Percentiles rank a stretch among this genome's conserved stretches.
phyloP scores from a whole-genome alignment of 148 eudicot genomes.

The Rhododendron henanense region DNA sequence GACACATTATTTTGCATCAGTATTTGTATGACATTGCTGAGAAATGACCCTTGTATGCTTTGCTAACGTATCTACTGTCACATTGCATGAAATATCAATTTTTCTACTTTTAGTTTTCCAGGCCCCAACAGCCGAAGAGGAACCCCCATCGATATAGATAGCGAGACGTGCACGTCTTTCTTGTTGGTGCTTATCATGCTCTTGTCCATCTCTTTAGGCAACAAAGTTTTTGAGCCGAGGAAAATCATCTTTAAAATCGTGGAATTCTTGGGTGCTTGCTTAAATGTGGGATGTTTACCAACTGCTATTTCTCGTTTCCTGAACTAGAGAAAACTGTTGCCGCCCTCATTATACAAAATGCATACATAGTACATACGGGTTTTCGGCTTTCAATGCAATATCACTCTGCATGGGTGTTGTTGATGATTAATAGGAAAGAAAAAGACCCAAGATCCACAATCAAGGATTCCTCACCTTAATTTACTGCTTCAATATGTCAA shows the following conservation, averaged over 20 bases:
- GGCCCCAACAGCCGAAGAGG: neutral
- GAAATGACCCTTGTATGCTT: conserved; percentile 3
- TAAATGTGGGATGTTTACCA: neutral
- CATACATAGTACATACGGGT: neutral
- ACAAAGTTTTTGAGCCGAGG: neutral
- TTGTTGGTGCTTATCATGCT: neutral
- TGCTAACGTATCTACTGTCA: conserved; percentile 3
- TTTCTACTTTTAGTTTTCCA: neutral
- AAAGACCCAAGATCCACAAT: too few species aligned
- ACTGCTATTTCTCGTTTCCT: neutral
- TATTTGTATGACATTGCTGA: conserved; percentile 1
- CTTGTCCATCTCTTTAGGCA: neutral
- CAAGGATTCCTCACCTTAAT: too few species aligned
- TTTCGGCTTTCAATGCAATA: conserved; percentile 1
- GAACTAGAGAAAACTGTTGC: conserved; percentile 7
- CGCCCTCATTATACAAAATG: neutral
- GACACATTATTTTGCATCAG: neutral
- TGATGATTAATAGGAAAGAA: neutral
- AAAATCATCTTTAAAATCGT: neutral
- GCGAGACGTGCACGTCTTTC: neutral
- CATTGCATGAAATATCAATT: neutral
- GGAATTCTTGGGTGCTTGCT: conserved; percentile 1
- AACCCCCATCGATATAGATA: neutral
- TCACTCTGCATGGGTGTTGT: neutral
- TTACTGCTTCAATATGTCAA: too few species aligned